A percentile compares a stretch with the other conserved stretches of the same genome.
Evolutionary conservation across 768 basidiomycete genomes (phyloP).

Genomic region (Boletus rufocinnamomeus): DNA sequence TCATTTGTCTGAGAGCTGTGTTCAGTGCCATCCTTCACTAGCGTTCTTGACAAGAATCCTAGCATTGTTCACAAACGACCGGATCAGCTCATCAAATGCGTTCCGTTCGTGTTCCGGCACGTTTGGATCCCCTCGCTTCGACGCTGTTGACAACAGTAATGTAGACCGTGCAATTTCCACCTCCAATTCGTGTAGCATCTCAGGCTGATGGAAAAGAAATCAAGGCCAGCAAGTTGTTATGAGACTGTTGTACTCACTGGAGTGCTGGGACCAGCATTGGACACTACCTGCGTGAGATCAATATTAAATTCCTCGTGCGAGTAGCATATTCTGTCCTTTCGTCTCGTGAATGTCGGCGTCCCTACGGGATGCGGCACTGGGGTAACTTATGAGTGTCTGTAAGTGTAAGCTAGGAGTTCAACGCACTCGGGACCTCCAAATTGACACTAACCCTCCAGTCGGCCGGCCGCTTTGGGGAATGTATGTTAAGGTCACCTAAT

Average conservation of each 20-base stretch:
- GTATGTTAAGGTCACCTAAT: conserved; percentile 86
- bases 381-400: neutral
- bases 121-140: conserved; percentile 62
- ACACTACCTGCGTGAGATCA: conserved; percentile 91
- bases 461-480: conserved; percentile 74
- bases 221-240: conserved; percentile 1
- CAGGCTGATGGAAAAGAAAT: conserved; percentile 41
- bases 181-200: conserved; percentile 84
- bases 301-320: conserved; percentile 90
- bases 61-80: conserved; percentile 91
- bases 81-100: conserved; percentile 89
- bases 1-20: neutral
- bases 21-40: conserved; percentile 46
- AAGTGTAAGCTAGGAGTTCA: conserved; percentile 14
- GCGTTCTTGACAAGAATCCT: conserved; percentile 86
- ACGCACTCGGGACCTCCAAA: conserved; percentile 82
- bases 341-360: conserved; percentile 56
- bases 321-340: conserved; percentile 93
- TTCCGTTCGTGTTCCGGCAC: conserved; percentile 63
- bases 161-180: conserved; percentile 79
- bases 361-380: conserved; percentile 71
- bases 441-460: conserved; percentile 96
- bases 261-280: conserved; percentile 46
- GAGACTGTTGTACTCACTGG: conserved; percentile 44
- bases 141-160: conserved; percentile 69